Evolutionary conservation across 1,284 basidiomycete species (phyloP).

Genomic region (Ceratobasidium sp.): DNA sequence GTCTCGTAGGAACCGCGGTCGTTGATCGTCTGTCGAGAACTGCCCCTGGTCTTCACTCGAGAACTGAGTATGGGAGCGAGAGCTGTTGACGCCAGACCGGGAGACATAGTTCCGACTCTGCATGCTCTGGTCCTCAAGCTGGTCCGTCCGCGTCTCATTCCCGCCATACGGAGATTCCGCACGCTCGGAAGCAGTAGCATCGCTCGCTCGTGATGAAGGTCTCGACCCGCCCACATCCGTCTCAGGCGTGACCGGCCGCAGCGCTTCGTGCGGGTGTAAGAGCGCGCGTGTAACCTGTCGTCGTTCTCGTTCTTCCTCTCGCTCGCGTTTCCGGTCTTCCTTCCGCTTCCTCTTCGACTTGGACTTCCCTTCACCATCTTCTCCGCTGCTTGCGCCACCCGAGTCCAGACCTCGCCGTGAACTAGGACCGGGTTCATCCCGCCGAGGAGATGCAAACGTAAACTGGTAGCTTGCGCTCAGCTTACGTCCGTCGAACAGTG

Average conservation of each 20-base stretch:
- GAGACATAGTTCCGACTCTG: not conserved
- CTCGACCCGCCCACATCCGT: slow-evolving; percentile 12
- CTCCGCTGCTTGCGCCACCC: not conserved
- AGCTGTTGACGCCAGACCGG: slow-evolving; percentile 2
- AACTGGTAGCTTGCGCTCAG: slow-evolving; percentile 70
- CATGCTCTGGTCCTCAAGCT: slow-evolving; percentile 6
- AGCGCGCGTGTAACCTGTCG: slow-evolving; percentile 31
- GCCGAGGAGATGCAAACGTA: slow-evolving; percentile 70
- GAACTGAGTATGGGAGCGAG: not conserved
- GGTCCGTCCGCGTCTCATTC: not conserved
- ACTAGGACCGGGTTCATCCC: not conserved
- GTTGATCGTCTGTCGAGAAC: not conserved
- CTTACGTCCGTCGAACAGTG: slow-evolving; percentile 54
- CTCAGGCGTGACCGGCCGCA: slow-evolving; percentile 34
- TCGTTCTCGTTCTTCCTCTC: slow-evolving; percentile 33
- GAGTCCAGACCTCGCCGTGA: not conserved
- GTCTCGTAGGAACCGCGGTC: not conserved
- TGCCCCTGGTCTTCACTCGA: not conserved
- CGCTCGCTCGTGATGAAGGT: slow-evolving; percentile 20
- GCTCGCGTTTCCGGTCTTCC: slow-evolving; percentile 34
- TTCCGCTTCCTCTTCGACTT: slow-evolving; percentile 7
- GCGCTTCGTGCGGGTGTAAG: slow-evolving; percentile 33
- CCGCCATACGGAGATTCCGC: slow-evolving; percentile 4
- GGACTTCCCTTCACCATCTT: not conserved
- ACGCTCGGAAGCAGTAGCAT: not conserved